Evolutionary conservation across 352 stramenopile genomes (phyloP).

Genomic region (Aphanomyces euteiches): DNA sequence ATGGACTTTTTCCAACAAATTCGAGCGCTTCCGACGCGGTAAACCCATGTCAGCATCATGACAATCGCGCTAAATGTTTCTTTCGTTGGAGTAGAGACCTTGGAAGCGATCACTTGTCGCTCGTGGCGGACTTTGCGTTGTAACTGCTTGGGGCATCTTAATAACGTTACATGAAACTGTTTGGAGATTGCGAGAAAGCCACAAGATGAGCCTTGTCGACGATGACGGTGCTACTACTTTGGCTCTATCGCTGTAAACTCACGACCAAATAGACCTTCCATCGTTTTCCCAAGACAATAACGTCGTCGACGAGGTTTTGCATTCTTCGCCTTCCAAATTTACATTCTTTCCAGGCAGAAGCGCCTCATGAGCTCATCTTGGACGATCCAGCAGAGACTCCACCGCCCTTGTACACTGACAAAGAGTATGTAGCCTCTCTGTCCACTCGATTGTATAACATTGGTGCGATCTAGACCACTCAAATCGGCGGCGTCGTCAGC

Average conservation of each 20-base stretch:
- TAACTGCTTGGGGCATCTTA: too few species aligned
- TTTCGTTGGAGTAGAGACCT: constrained; percentile 34
- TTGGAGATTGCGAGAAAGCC: background rate
- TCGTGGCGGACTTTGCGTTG: constrained; percentile 55
- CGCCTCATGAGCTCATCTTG: constrained; percentile 37
- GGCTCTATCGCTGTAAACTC: too few species aligned
- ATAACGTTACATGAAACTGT: background rate
- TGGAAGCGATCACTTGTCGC: constrained; percentile 61
- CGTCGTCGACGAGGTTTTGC: too few species aligned
- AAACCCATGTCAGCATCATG: background rate
- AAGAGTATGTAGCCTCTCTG: constrained; percentile 31
- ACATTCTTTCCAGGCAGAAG: too few species aligned
- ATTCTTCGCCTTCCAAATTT: too few species aligned
- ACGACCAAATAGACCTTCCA: too few species aligned
- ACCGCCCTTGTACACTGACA: constrained; percentile 39
- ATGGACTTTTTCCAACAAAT: constrained; percentile 50
- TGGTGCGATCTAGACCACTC: background rate
- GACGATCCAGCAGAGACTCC: constrained; percentile 42
- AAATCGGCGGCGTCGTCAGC: background rate
- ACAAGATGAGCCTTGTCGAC: too few species aligned
- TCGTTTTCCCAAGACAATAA: too few species aligned
- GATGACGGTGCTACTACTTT: too few species aligned
- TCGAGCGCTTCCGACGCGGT: constrained; percentile 42
- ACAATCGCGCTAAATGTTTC: background rate
- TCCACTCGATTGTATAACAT: background rate